Conservation (phyloP, 163 green algal species). For the Chlorella variabilis region DNA sequence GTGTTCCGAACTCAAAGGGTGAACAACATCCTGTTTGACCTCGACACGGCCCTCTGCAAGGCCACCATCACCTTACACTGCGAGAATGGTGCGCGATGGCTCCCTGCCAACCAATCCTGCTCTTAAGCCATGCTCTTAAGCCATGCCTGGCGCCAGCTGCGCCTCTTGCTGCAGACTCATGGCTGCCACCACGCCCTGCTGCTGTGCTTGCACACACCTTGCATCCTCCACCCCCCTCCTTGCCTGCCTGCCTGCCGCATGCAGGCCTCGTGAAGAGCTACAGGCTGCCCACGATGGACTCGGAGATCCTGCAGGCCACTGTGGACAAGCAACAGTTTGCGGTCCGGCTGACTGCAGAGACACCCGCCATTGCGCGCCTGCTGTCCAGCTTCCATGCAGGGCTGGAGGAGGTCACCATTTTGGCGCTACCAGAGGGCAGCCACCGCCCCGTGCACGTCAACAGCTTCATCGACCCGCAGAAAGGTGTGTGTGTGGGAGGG, state of each 20-base stretch:
- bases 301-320: constrained; percentile 74
- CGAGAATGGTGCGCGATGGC: constrained; percentile 68
- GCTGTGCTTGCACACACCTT: too few relatives aligned
- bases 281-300: constrained; percentile 56
- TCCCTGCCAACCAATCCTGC: not conserved
- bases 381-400: constrained; percentile 75
- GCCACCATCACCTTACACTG: constrained; percentile 62
- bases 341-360: constrained; percentile 65
- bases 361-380: constrained; percentile 67
- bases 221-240: not conserved
- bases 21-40: constrained; percentile 54
- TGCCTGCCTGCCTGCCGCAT: not conserved
- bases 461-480: constrained; percentile 78
- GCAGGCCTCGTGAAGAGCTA: constrained; percentile 79
- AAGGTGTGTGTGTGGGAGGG: constrained; percentile 45
- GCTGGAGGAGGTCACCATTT: constrained; percentile 68
- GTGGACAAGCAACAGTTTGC: constrained; percentile 70
- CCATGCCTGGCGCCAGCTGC: too few relatives aligned
- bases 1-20: constrained; percentile 69
- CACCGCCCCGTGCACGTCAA: constrained; percentile 59
- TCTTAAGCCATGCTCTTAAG: not conserved
- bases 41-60: constrained; percentile 41
- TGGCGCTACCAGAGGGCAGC: constrained; percentile 33
- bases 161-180: too few relatives aligned
- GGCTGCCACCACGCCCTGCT: too few relatives aligned